Percentiles rank a stretch among this genome's conserved stretches.
These are phyloP conservation scores for Craterostigma plantagineum DNA, from an alignment of 257 asterid species.

Conservation along the genomic window DNA sequence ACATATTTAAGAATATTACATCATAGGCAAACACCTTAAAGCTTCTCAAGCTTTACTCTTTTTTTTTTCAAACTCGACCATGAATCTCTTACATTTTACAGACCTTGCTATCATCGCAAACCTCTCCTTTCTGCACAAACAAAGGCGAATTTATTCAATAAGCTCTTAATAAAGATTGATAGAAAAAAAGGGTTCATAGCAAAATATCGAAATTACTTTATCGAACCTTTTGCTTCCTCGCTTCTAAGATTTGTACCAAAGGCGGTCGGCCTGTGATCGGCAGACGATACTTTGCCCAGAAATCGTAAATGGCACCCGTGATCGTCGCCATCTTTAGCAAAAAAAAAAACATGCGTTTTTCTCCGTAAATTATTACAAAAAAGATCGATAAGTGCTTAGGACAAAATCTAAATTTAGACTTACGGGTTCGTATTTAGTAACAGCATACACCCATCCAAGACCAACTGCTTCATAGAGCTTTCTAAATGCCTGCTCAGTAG, in stretches of 20 bases:
- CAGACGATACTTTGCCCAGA: constrained; percentile 89
- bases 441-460: constrained; percentile 82
- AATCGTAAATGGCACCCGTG: constrained; percentile 50
- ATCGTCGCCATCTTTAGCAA: constrained; percentile 41
- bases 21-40: no score
- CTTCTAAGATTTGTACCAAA: constrained; percentile 55
- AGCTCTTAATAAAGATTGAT: no score
- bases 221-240: constrained; percentile 51
- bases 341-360: background rate
- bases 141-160: no score
- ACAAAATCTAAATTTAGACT: constrained; percentile 15
- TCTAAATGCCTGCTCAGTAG: constrained; percentile 47
- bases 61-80: no score
- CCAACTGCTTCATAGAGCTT: constrained; percentile 67
- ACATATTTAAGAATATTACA: no score
- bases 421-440: constrained; percentile 84
- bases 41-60: no score
- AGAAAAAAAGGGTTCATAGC: background rate
- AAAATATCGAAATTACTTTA: background rate
- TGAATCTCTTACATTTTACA: background rate
- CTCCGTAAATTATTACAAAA: constrained; percentile 1
- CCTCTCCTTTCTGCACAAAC: background rate
- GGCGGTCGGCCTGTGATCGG: constrained; percentile 88
- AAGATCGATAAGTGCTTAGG: background rate
- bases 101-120: constrained; percentile 1